Evolutionary conservation across 2,329 filamentous ascomycete genomes (phyloP).

Genomic region (Sphaerulina musiva): DNA sequence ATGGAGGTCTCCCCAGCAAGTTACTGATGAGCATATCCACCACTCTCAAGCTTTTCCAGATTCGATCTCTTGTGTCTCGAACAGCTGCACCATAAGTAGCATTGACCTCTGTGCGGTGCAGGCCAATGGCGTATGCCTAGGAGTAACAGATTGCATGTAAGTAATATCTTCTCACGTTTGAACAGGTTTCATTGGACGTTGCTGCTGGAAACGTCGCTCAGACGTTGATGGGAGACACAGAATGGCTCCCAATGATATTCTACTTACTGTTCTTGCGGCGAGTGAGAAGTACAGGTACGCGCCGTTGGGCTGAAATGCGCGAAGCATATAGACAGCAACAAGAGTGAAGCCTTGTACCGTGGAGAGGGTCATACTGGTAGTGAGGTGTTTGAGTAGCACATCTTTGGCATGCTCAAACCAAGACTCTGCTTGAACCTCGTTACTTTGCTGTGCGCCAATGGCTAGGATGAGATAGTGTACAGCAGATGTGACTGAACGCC

Average conservation of each 20-base stretch:
- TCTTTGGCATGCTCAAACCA: constrained; percentile 45
- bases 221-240: too few species aligned
- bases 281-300: constrained; percentile 47
- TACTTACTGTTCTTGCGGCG: constrained; percentile 39
- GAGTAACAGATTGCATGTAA: too few species aligned
- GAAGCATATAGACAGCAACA: constrained; percentile 48
- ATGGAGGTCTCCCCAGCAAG: constrained; percentile 47
- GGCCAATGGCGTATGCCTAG: constrained; percentile 45
- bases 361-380: constrained; percentile 45
- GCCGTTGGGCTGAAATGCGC: constrained; percentile 47
- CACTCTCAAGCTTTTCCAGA: constrained; percentile 50
- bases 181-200: too few species aligned
- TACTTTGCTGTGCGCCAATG: constrained; percentile 43
- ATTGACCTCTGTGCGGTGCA: constrained; percentile 49
- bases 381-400: constrained; percentile 42
- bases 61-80: constrained; percentile 36
- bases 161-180: too few species aligned
- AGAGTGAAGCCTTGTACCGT: constrained; percentile 49
- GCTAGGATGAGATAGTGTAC: constrained; percentile 49
- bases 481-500: constrained; percentile 32
- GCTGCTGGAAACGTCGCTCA: too few species aligned
- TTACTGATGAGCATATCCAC: constrained; percentile 49
- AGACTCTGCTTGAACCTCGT: constrained; percentile 40
- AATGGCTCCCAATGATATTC: too few species aligned
- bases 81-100: constrained; percentile 40